Conservation (phyloP, 306 rosid genomes). For the Aeschynomene evenia region DNA sequence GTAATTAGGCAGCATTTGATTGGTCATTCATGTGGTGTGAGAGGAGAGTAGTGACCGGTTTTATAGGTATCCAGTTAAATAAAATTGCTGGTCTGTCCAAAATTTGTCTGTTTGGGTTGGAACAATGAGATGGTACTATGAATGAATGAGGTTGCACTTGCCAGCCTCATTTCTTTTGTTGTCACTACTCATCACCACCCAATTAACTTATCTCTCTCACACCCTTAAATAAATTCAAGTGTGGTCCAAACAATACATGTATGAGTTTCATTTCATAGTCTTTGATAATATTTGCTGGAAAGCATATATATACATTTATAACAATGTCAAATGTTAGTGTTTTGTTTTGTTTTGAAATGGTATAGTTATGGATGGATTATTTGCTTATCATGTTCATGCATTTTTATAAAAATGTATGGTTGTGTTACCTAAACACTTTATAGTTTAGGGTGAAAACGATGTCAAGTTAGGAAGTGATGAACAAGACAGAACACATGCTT, state of each 20-base stretch:
- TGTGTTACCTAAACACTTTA: background rate
- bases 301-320: too few relatives aligned
- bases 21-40: conserved; percentile 1
- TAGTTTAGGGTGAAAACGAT: background rate
- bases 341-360: background rate
- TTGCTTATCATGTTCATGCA: background rate
- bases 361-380: background rate
- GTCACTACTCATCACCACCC: background rate
- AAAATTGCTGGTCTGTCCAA: conserved; percentile 25
- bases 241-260: background rate
- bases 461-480: background rate
- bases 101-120: conserved; percentile 43
- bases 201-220: background rate
- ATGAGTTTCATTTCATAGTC: too few relatives aligned
- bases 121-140: conserved; percentile 27
- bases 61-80: too few relatives aligned
- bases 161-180: conserved; percentile 26
- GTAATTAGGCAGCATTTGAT: background rate
- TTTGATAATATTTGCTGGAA: too few relatives aligned
- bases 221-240: background rate
- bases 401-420: background rate
- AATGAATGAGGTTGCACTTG: conserved; percentile 20
- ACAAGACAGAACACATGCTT: background rate
- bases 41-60: conserved; percentile 19
- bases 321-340: background rate